phyloP scores from a whole-genome alignment of 805 yeast genomes.

The Candida nanaspora region DNA sequence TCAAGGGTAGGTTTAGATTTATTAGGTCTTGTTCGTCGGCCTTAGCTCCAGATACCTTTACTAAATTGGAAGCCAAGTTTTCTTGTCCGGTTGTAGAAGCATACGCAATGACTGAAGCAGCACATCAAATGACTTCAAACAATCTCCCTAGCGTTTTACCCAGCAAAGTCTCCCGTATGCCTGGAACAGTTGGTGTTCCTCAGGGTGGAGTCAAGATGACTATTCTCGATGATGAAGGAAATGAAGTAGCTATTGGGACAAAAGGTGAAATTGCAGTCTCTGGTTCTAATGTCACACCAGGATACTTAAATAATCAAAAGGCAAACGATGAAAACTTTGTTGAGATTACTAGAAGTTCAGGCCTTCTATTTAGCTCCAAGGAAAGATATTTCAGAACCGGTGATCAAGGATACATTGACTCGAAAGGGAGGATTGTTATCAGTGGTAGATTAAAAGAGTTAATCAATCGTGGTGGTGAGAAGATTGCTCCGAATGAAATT shows the following conservation, averaged over 20 bases:
- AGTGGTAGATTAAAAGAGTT: slow-evolving; percentile 71
- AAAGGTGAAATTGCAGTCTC: slow-evolving; percentile 65
- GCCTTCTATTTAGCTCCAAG: background rate
- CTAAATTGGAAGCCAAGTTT: slow-evolving; percentile 47
- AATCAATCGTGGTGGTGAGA: slow-evolving; percentile 74
- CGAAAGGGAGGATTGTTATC: slow-evolving; percentile 49
- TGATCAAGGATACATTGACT: slow-evolving; percentile 61
- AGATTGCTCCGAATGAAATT: slow-evolving; percentile 66
- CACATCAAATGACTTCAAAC: slow-evolving; percentile 77
- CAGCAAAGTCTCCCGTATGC: slow-evolving; percentile 49
- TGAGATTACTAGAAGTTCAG: slow-evolving; percentile 2
- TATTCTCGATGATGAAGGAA: slow-evolving; percentile 45
- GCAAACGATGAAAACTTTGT: slow-evolving; percentile 56
- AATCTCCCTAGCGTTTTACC: slow-evolving; percentile 35
- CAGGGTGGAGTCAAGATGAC: slow-evolving; percentile 65
- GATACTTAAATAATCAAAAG: slow-evolving; percentile 64
- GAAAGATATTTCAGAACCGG: slow-evolving; percentile 56
- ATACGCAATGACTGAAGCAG: slow-evolving; percentile 75
- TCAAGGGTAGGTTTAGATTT: slow-evolving; percentile 49
- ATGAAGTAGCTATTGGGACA: slow-evolving; percentile 39
- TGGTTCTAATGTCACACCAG: slow-evolving; percentile 64
- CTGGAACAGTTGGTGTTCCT: slow-evolving; percentile 60
- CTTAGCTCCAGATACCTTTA: slow-evolving; percentile 58
- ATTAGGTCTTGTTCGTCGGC: slow-evolving; percentile 70
- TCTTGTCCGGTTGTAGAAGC: slow-evolving; percentile 70